Evolutionary conservation across 192 early-diverging fungal species (phyloP).

Genomic region (Diversispora eburnea): DNA sequence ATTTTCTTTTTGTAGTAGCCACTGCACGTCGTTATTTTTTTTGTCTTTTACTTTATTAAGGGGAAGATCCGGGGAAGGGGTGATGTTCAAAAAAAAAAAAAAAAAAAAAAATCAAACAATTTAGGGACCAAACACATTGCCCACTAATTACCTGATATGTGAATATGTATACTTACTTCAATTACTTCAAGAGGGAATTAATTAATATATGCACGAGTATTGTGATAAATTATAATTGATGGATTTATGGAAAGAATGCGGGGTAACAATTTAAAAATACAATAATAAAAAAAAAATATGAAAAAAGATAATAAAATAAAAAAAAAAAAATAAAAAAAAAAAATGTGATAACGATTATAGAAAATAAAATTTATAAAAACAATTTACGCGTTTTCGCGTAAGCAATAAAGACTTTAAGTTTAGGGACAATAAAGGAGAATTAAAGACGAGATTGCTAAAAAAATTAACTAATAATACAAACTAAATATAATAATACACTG

Average conservation of each 20-base stretch:
- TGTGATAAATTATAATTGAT: background rate
- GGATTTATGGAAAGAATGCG: slow-evolving; percentile 14
- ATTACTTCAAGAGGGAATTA: background rate
- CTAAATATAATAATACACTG: background rate
- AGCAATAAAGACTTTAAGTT: too few species aligned
- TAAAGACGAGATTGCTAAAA: background rate
- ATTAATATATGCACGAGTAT: background rate
- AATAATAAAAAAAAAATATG: background rate
- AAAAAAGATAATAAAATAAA: background rate
- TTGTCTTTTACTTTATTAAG: slow-evolving; percentile 6
- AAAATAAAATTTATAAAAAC: background rate
- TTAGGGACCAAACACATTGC: background rate
- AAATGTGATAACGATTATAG: background rate
- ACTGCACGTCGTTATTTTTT: slow-evolving; percentile 10
- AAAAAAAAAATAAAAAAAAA: background rate
- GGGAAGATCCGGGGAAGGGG: background rate
- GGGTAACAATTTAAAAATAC: background rate
- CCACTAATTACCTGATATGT: slow-evolving; percentile 16
- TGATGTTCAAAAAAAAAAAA: slow-evolving; percentile 1
- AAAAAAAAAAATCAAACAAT: background rate
- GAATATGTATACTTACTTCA: slow-evolving; percentile 5
- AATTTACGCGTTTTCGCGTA: too few species aligned
- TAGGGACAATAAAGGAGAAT: too few species aligned
- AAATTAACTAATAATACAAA: background rate
- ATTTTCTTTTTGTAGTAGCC: slow-evolving; percentile 4